A percentile compares a stretch with the other conserved stretches of the same genome.
These are phyloP conservation scores for Stentor roeselii DNA, from an alignment of 73 alveolate genomes.

Conservation along the genomic window DNA sequence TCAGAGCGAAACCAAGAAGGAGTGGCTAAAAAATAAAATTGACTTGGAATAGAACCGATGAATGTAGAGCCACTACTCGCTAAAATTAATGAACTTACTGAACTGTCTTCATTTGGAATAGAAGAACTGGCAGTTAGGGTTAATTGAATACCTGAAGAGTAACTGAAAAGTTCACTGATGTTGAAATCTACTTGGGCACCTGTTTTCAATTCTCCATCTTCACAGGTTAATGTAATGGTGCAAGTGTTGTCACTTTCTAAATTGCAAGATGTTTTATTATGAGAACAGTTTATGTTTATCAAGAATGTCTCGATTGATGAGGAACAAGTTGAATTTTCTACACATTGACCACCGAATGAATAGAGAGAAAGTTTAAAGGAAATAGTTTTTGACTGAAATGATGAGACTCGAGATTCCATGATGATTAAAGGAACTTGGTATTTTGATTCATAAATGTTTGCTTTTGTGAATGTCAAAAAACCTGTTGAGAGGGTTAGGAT, in stretches of 20 bases:
- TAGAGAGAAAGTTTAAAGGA: background rate
- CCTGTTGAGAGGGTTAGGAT: background rate
- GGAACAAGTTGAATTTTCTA: background rate
- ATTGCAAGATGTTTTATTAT: background rate
- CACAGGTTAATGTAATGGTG: background rate
- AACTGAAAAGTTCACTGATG: constrained; percentile 11
- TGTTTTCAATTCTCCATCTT: background rate
- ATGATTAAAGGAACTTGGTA: background rate
- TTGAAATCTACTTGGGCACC: background rate
- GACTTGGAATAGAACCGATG: constrained; percentile 24
- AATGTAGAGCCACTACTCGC: background rate
- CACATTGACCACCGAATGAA: background rate
- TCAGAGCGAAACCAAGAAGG: too few species aligned
- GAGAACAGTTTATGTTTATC: background rate
- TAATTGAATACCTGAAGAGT: constrained; percentile 14
- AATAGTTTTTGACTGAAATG: background rate
- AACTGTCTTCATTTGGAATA: constrained; percentile 12
- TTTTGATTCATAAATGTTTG: background rate
- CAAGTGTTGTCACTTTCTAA: background rate
- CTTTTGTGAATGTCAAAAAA: background rate
- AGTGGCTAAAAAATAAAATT: background rate
- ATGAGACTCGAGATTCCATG: too few species aligned
- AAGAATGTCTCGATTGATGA: background rate
- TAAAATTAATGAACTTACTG: background rate
- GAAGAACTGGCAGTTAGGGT: constrained; percentile 26